A percentile compares a stretch with the other conserved stretches of the same genome.
Conservation (phyloP, 345 rosid species). For the Lenwebbia sp. region DNA sequence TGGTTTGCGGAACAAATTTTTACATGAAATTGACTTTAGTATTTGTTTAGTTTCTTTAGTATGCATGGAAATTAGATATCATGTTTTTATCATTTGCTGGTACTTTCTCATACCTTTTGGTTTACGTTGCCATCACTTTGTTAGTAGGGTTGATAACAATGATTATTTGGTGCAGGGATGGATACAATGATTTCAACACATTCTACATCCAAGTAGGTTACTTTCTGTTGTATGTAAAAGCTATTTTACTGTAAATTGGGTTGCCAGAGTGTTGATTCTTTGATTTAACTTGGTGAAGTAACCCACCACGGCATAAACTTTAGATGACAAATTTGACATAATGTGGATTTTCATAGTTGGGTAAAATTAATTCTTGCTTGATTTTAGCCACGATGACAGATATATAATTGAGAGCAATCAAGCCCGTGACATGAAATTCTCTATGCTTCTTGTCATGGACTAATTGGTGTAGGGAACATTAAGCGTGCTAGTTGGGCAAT, state of each 20-base stretch:
- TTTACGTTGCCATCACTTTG: background rate
- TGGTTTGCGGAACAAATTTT: background rate
- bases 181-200: conserved; percentile 96
- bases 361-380: background rate
- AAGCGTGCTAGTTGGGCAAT: background rate
- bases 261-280: background rate
- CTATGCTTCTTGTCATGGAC: background rate
- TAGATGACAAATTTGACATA: background rate
- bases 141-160: background rate
- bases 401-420: background rate
- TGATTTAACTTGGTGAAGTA: background rate
- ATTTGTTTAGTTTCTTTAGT: background rate
- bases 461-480: background rate
- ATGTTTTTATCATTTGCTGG: background rate
- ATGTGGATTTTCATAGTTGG: background rate
- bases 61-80: background rate
- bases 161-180: conserved; percentile 74
- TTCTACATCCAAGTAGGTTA: conserved; percentile 75
- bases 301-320: background rate
- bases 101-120: background rate
- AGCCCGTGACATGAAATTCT: background rate
- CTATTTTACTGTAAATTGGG: background rate
- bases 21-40: background rate
- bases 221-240: background rate
- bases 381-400: background rate